Conservation (phyloP, 2,329 filamentous ascomycete genomes). For the Biscogniauxia mediterranea region DNA sequence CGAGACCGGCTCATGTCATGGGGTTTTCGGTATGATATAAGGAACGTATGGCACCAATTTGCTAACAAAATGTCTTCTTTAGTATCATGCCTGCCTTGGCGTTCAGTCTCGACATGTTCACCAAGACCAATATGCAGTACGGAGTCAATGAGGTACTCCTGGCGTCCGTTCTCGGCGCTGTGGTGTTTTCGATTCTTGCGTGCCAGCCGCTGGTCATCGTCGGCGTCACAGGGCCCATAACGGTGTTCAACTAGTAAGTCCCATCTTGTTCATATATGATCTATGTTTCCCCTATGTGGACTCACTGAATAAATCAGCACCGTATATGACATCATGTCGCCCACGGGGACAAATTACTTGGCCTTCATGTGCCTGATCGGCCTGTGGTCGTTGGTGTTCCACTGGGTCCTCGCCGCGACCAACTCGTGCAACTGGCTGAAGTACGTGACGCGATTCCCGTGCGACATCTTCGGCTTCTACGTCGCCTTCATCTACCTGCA, state of each 20-base stretch:
- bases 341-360: constrained; percentile 76
- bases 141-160: constrained; percentile 91
- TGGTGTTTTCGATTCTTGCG: constrained; percentile 77
- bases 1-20: background rate
- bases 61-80: constrained; percentile 3
- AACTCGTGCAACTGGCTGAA: constrained; percentile 87
- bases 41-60: background rate
- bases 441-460: constrained; percentile 88
- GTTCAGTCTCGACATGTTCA: constrained; percentile 92
- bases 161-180: constrained; percentile 75
- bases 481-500: constrained; percentile 90
- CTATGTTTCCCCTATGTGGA: background rate
- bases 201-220: constrained; percentile 89
- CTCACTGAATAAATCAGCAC: constrained; percentile 49
- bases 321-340: constrained; percentile 82
- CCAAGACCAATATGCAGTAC: constrained; percentile 79
- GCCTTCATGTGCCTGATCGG: constrained; percentile 92
- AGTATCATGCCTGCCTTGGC: constrained; percentile 85
- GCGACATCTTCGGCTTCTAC: constrained; percentile 93
- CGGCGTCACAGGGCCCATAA: constrained; percentile 86
- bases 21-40: background rate
- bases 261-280: background rate
- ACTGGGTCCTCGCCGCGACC: constrained; percentile 78
- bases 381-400: constrained; percentile 81
- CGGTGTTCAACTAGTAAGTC: constrained; percentile 81